Conservation (phyloP, 2,329 filamentous ascomycete genomes). For the Hypoxylon sp. region DNA sequence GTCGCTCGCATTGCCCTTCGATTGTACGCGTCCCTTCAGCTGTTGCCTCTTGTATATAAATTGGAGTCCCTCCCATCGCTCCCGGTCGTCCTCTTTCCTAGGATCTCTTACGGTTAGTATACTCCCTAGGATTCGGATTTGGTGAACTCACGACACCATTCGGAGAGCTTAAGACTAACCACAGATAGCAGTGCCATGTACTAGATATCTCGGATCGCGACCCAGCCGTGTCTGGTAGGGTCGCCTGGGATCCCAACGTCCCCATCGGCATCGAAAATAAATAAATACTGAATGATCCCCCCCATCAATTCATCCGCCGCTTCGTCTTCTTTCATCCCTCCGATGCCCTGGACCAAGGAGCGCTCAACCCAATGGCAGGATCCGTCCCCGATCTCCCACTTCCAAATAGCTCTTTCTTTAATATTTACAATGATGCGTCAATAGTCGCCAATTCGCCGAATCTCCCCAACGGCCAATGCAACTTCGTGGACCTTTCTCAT, state of each 20-base stretch:
- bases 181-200: slow-evolving; percentile 56
- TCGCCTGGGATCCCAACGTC: slow-evolving; percentile 48
- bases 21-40: slow-evolving; percentile 35
- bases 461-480: slow-evolving; percentile 70
- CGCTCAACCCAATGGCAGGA: slow-evolving; percentile 66
- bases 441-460: slow-evolving; percentile 50
- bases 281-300: slow-evolving; percentile 50
- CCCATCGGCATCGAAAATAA: slow-evolving; percentile 46
- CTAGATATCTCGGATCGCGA: slow-evolving; percentile 55
- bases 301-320: slow-evolving; percentile 37
- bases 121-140: slow-evolving; percentile 42
- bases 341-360: slow-evolving; percentile 54
- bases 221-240: slow-evolving; percentile 53
- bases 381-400: slow-evolving; percentile 64
- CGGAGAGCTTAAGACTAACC: slow-evolving; percentile 48
- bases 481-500: slow-evolving; percentile 69
- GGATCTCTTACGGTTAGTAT: slow-evolving; percentile 49
- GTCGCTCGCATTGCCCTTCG: slow-evolving; percentile 47
- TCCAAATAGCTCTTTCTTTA: slow-evolving; percentile 65
- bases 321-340: slow-evolving; percentile 38
- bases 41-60: slow-evolving; percentile 49
- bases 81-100: slow-evolving; percentile 19
- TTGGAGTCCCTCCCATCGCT: slow-evolving; percentile 12
- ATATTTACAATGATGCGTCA: slow-evolving; percentile 68
- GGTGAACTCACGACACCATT: slow-evolving; percentile 28